Evolutionary conservation across 2,329 filamentous ascomycete genomes (phyloP), one percentile per base, ranked within the genome.

Genomic region (Chrysoporthe austroafricana): DNA sequence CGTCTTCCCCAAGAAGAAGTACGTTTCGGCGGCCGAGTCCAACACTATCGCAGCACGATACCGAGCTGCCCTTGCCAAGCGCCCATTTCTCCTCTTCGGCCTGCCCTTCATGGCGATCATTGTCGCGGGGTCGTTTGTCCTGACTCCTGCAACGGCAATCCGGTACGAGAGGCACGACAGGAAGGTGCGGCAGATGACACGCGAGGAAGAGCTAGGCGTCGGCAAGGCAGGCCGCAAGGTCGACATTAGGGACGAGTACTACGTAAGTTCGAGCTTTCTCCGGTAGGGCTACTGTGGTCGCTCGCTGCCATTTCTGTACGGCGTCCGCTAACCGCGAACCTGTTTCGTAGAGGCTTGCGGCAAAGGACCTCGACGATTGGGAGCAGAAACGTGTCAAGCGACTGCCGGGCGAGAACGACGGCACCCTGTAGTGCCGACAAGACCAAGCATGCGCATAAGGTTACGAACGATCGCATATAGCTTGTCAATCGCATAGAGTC

Each of bases 341-440:
- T 64, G 54, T 71, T 65, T 60, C 46, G 65, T 78, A 96, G 92
- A 88, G 89, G 80, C 83, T 92, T 50, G 91, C 93, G 73, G 92
- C 92, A 43, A 97, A 96, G 79, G 96, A 98, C 76, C 81, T 98
- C 70, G 95, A 99, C 75, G 87, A 93, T 76, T 99, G 96, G 96
- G 95, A 98, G 78, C 96, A 98, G 81, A 96, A 96, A 80, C 89
- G 96, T 64, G 94, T 98, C 13, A 89, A 97, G 82, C 85, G 96
- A 76, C 85, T 97, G 69, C 90, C 92, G 26, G 96, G 96, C 72
- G 96, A 99, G 79, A 91, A 88, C 69, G 95, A 99, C 78, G 95
- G 95, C 44, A 86, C 92, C 62, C 77, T 97, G 72, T 91, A 79
- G 52, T 16, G 3, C 59, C 63, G 26, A 63, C 54, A 46, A 43